phyloP scores from a whole-genome alignment of 2,329 filamentous ascomycete species.

The Verticillium tricorpus region DNA sequence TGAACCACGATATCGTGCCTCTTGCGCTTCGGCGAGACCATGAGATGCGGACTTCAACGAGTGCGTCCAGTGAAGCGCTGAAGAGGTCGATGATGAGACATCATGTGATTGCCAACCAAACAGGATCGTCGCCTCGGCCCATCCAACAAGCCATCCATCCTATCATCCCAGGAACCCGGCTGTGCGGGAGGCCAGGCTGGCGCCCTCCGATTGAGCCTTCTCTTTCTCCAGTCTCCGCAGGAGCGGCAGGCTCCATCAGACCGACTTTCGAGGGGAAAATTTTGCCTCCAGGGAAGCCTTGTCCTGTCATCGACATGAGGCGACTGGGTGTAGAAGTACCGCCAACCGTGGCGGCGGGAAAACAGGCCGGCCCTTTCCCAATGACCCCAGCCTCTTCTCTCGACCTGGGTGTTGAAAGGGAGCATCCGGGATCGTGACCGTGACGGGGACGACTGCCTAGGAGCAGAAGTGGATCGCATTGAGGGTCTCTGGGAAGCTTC shows the following conservation, averaged over 20 bases:
- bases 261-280: background rate
- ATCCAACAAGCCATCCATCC: background rate
- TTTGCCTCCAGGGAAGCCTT: background rate
- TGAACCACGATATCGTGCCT: background rate
- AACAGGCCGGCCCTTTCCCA: background rate
- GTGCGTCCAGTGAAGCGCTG: background rate
- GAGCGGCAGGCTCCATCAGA: background rate
- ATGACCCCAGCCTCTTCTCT: background rate
- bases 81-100: background rate
- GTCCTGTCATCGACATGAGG: background rate
- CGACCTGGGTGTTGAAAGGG: background rate
- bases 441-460: background rate
- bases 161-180: background rate
- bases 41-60: background rate
- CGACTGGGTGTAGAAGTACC: background rate
- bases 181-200: background rate
- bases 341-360: background rate
- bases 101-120: background rate
- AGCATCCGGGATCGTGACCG: background rate
- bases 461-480: background rate
- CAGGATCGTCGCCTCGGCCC: background rate
- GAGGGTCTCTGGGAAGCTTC: background rate
- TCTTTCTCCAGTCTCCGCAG: background rate
- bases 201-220: background rate
- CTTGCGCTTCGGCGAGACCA: background rate